These are phyloP conservation scores for Torulaspora microellipsoides DNA, from an alignment of 805 yeast species.

Conservation along the genomic window DNA sequence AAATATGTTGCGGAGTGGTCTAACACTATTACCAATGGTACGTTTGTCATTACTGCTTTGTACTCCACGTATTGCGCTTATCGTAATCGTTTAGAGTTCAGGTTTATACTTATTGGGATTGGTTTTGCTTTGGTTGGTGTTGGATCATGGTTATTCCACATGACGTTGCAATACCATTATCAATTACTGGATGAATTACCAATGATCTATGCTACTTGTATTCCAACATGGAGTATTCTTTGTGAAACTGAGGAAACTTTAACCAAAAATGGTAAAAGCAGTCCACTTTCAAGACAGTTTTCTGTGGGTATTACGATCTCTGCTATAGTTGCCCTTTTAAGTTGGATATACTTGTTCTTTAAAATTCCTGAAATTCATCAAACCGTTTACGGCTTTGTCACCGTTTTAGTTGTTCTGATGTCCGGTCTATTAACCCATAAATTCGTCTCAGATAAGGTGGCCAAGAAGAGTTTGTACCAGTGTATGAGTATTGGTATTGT, in stretches of 20 bases:
- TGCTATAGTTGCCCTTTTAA: constrained; percentile 15
- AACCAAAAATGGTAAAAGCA: constrained; percentile 6
- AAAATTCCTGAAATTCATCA: constrained; percentile 89
- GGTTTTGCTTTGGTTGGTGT: constrained; percentile 89
- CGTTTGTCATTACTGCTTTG: constrained; percentile 52
- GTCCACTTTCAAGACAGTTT: constrained; percentile 14
- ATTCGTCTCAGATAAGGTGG: constrained; percentile 51
- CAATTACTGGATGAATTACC: constrained; percentile 94
- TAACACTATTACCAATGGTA: constrained; percentile 75
- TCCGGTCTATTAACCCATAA: constrained; percentile 49
- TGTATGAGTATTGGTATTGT: constrained; percentile 56
- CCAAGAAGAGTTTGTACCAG: constrained; percentile 46
- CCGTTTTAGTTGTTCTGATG: constrained; percentile 61
- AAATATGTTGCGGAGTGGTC: constrained; percentile 85
- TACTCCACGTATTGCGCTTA: constrained; percentile 60
- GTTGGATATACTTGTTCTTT: constrained; percentile 57
- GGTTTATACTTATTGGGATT: constrained; percentile 66
- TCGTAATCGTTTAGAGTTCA: constrained; percentile 55
- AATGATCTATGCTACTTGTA: constrained; percentile 96
- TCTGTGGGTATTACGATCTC: constrained; percentile 15
- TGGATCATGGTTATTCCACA: constrained; percentile 94
- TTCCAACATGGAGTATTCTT: constrained; percentile 84
- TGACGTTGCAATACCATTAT: constrained; percentile 86
- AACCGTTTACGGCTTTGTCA: constrained; percentile 72
- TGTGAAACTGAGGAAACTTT: constrained; percentile 45